phyloP scores from a whole-genome alignment of 495 filamentous ascomycete genomes.

The Tuber calosporum region DNA sequence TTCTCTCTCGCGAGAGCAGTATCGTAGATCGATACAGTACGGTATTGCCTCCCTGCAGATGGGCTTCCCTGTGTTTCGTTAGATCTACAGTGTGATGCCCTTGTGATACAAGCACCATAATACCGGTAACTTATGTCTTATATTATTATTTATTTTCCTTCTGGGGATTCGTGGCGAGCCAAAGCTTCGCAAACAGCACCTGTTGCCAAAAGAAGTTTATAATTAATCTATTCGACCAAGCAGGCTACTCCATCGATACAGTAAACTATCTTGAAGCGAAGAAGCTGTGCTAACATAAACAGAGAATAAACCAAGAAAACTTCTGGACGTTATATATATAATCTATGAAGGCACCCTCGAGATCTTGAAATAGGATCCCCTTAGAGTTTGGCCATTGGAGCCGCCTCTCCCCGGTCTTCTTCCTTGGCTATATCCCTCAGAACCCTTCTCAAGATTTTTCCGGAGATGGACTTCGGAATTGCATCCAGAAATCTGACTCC shows the following conservation, averaged over 20 bases:
- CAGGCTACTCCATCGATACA: background rate
- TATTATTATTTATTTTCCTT: background rate
- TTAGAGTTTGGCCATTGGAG: constrained; percentile 37
- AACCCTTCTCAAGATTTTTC: constrained; percentile 79
- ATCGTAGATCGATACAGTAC: background rate
- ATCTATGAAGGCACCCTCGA: background rate
- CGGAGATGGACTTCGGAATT: constrained; percentile 76
- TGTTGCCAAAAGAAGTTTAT: background rate
- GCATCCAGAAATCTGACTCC: constrained; percentile 74
- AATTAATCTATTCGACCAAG: background rate
- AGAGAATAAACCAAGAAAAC: background rate
- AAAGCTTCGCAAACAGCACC: background rate
- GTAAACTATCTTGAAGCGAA: background rate
- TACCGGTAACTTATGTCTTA: background rate
- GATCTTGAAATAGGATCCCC: background rate
- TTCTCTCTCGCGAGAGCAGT: background rate
- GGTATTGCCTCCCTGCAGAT: background rate
- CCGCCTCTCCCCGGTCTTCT: constrained; percentile 17
- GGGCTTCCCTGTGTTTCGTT: background rate
- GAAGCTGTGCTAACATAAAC: background rate
- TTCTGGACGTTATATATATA: background rate
- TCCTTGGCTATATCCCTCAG: constrained; percentile 26
- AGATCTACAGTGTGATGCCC: background rate
- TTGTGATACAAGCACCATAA: background rate
- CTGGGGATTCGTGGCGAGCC: background rate